Conservation (phyloP, 352 stramenopile species). For the Phytophthora europaea region DNA sequence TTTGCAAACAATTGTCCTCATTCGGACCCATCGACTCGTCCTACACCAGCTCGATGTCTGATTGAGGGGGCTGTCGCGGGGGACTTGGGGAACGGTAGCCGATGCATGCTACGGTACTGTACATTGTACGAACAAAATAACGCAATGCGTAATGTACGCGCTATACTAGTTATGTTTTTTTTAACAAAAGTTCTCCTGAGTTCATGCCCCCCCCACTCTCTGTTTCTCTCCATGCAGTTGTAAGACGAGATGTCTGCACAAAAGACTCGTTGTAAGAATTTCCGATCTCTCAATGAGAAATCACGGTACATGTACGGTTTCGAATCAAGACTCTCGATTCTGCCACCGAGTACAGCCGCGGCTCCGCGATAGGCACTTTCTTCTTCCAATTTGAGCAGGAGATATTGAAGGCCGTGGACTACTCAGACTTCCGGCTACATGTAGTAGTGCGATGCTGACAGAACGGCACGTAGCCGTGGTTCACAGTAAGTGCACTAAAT, state of each 20-base stretch:
- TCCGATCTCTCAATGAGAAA: no score
- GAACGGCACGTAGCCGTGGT: no score
- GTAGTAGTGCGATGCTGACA: neutral
- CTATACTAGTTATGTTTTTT: no score
- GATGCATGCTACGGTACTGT: neutral
- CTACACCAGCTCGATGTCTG: slow-evolving; percentile 11
- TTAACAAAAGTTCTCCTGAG: no score
- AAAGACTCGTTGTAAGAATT: no score
- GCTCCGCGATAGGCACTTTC: neutral
- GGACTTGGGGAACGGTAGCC: no score
- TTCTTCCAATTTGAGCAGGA: neutral
- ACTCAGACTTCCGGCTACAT: neutral
- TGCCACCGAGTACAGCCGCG: neutral
- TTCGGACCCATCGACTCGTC: slow-evolving; percentile 17
- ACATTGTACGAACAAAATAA: neutral
- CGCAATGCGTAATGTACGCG: no score
- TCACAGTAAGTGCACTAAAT: no score
- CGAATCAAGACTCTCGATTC: neutral
- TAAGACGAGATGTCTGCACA: no score
- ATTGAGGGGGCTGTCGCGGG: neutral
- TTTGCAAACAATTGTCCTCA: slow-evolving; percentile 4
- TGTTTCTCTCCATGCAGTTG: no score
- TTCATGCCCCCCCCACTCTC: no score
- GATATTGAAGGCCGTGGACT: neutral
- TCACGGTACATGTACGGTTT: neutral